Base-by-base conservation (phyloP, 352 stramenopile genomes). In the Pythium guiyangense region DNA sequence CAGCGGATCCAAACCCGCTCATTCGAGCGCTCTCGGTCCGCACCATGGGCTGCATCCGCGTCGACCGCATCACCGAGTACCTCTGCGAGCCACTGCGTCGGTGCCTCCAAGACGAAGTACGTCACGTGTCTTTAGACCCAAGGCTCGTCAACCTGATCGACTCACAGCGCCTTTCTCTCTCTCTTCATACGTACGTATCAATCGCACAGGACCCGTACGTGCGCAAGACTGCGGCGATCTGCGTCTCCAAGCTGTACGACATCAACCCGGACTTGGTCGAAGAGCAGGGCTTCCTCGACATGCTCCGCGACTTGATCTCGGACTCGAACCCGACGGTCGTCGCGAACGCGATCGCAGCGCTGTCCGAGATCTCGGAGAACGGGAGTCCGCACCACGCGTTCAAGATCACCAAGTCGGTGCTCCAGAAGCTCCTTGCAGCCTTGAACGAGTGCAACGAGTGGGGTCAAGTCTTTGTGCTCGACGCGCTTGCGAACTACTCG, bases 391-490 rank as follows among this genome's bases (percentile, higher is more conserved):
- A 92, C 63, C 94, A 98, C 52, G 66, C 73, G 22, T 93, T 93
- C 63, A 93, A 98, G 64, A 98, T 99, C 67, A 98, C 84, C 50
- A 97, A 98, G 39, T 97, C 90, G 5, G 93, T 99, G 57, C 69
- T 99, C 46, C 96, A 99, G 72, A 99, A 99, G 70, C 84, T 99
- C 29, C 70, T 99, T 18, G 97, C 97, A 1, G 97, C 97, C 6
- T 74, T 99, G 18, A 99, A 99, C 62, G 97, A 99, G 73, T 99
- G 97, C 77, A 99, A 98, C 57, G 97, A 99, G 77, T 99, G 97
- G 97, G 97, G 97, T 31, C 96, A 99, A 73, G 96, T 99, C 6
- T 99, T 98, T 66, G 98, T 99, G 63, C 71, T 99, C 8, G 97
- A 99, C 70, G 93, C 92, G 26, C 68, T 99, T 20, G 90, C 96